phyloP scores from a whole-genome alignment of 192 early-diverging fungal species.

The Piromyces finnis region DNA sequence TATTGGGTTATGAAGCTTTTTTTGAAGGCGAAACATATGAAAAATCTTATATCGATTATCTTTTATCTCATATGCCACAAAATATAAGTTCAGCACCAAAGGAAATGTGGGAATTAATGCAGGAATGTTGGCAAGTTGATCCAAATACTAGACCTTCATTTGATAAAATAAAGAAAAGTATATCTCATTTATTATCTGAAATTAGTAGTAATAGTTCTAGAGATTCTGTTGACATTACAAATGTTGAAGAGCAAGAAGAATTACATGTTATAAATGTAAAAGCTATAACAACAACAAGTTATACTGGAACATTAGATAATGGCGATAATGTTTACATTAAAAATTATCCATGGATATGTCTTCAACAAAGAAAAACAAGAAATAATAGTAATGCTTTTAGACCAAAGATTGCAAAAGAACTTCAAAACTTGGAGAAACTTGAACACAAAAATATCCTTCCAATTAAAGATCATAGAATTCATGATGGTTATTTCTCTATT shows the following conservation, averaged over 20 bases:
- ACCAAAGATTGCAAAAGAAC: not conserved
- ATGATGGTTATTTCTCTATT: not conserved
- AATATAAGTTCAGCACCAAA: not conserved
- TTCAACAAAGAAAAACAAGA: not conserved
- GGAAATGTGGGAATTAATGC: not conserved
- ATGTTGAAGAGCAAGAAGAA: not conserved
- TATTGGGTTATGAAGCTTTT: not conserved
- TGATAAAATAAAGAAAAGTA: not conserved
- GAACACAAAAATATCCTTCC: not conserved
- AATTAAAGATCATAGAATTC: not conserved
- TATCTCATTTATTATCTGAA: not conserved
- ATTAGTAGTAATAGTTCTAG: not conserved
- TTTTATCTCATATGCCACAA: not conserved
- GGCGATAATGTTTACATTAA: not conserved
- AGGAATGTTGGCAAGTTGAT: not conserved
- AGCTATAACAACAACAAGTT: not conserved
- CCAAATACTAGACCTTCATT: not conserved
- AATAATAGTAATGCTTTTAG: not conserved
- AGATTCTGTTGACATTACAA: not conserved
- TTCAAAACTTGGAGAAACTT: not conserved
- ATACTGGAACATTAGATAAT: not conserved
- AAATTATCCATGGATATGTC: not conserved
- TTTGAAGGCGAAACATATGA: not conserved
- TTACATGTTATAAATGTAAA: not conserved
- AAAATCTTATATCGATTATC: not conserved